Percentiles rank a stretch among this genome's conserved stretches.
phyloP scores from a whole-genome alignment of 2,329 filamentous ascomycete species.

The Penicillium capsulatum region DNA sequence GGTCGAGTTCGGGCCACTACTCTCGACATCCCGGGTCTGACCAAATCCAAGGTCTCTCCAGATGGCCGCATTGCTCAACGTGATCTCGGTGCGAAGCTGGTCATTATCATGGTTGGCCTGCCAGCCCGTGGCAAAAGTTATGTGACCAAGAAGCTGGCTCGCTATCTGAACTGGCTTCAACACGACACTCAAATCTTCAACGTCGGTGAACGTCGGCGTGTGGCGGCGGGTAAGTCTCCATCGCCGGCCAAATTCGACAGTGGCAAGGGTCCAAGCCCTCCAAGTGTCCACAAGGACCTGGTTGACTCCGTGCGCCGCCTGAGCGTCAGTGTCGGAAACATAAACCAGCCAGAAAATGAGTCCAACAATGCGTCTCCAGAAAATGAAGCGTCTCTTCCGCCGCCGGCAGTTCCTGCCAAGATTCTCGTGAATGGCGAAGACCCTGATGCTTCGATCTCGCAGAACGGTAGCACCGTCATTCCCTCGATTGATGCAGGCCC shows the following conservation, averaged over 20 bases:
- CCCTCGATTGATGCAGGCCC: slow-evolving; percentile 24
- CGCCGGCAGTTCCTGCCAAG: slow-evolving; percentile 45
- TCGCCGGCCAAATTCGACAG: slow-evolving; percentile 21
- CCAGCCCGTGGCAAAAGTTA: slow-evolving; percentile 74
- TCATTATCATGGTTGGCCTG: slow-evolving; percentile 97
- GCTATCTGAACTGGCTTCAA: slow-evolving; percentile 95
- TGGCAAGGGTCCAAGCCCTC: slow-evolving; percentile 19
- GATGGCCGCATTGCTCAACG: slow-evolving; percentile 90
- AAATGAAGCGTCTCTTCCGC: slow-evolving; percentile 35
- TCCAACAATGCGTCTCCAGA: slow-evolving; percentile 14
- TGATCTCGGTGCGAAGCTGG: slow-evolving; percentile 92
- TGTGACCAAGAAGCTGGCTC: slow-evolving; percentile 95
- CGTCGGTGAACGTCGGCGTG: slow-evolving; percentile 82
- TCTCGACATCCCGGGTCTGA: slow-evolving; percentile 93
- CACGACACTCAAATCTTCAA: slow-evolving; percentile 97
- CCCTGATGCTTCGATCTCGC: slow-evolving; percentile 21
- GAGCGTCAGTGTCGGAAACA: slow-evolving; percentile 37
- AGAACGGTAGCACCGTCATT: slow-evolving; percentile 24
- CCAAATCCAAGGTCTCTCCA: slow-evolving; percentile 88
- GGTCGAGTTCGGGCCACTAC: slow-evolving; percentile 81
- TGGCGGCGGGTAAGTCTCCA: slow-evolving; percentile 59
- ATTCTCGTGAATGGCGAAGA: slow-evolving; percentile 58
- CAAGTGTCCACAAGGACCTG: slow-evolving; percentile 39
- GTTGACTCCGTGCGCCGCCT: slow-evolving; percentile 44
- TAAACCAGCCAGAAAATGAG: slow-evolving; percentile 21